Evolutionary conservation across 2,329 filamentous ascomycete genomes (phyloP).

Genomic region (Neopestalotiopsis sp.): DNA sequence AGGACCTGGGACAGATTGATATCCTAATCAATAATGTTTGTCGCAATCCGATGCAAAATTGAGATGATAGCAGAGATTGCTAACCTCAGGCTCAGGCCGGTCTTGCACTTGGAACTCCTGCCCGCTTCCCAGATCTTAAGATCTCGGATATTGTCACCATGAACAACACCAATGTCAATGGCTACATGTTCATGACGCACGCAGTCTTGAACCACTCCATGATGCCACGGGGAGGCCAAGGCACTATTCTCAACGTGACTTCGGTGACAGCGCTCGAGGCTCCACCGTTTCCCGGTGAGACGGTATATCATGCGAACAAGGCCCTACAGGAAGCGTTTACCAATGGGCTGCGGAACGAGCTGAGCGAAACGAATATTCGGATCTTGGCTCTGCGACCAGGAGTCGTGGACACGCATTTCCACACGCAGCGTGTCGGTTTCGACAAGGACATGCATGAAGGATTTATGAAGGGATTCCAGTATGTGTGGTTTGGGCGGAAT

Average conservation of each 20-base stretch:
- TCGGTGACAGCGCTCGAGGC: constrained; percentile 52
- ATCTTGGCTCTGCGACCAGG: constrained; percentile 52
- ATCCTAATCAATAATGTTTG: constrained; percentile 51
- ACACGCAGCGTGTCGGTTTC: constrained; percentile 49
- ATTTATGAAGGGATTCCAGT: constrained; percentile 51
- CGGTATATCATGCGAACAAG: constrained; percentile 54
- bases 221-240: constrained; percentile 39
- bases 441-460: constrained; percentile 46
- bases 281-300: constrained; percentile 54
- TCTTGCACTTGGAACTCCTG: constrained; percentile 51
- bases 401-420: constrained; percentile 54
- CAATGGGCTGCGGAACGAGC: constrained; percentile 53
- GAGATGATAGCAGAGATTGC: neutral
- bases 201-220: constrained; percentile 50
- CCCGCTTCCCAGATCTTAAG: constrained; percentile 45
- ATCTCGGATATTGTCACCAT: constrained; percentile 49
- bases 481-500: neutral
- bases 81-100: constrained; percentile 39
- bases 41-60: neutral
- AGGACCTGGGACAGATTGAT: constrained; percentile 44
- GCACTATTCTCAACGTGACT: constrained; percentile 55
- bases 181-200: constrained; percentile 51
- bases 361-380: constrained; percentile 51
- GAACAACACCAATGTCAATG: constrained; percentile 53
- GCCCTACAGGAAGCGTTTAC: constrained; percentile 54